A percentile compares a stretch with the other conserved stretches of the same genome.
phyloP scores from a whole-genome alignment of 345 rosid species.

The Boechera stricta region DNA sequence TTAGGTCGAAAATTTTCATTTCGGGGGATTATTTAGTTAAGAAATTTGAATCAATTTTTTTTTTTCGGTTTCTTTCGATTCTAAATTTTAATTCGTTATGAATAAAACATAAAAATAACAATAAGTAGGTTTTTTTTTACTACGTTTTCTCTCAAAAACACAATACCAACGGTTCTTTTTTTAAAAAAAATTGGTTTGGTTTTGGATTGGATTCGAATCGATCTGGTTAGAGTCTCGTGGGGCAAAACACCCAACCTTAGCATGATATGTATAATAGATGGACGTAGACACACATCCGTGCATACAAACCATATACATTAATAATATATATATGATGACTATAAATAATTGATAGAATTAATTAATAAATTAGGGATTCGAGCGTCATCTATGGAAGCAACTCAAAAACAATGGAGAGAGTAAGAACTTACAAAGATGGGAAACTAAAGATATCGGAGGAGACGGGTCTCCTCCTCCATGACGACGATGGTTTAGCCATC shows the following conservation, averaged over 20 bases:
- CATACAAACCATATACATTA: not conserved
- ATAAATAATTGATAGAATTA: not conserved
- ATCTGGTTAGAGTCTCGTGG: too few species aligned
- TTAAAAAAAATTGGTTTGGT: too few species aligned
- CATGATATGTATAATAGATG: not conserved
- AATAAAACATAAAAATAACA: too few species aligned
- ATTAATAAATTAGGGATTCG: slow-evolving; percentile 54
- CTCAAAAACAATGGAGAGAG: slow-evolving; percentile 38
- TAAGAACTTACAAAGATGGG: slow-evolving; percentile 61
- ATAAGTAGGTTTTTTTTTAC: too few species aligned
- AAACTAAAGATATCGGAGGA: slow-evolving; percentile 57
- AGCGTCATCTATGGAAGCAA: slow-evolving; percentile 65
- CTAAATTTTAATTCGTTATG: too few species aligned
- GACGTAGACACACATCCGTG: not conserved
- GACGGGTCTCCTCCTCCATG: slow-evolving; percentile 55
- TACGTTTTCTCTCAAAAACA: too few species aligned
- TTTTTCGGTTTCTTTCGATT: not conserved
- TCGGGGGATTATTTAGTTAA: not conserved
- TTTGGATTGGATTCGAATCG: too few species aligned
- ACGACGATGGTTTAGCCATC: slow-evolving; percentile 47
- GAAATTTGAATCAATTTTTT: not conserved
- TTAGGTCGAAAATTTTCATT: too few species aligned
- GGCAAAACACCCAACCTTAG: too few species aligned
- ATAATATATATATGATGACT: not conserved
- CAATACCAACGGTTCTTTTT: too few species aligned